Conservation (phyloP, 208 protist species). For the Acanthamoeba quina region DNA sequence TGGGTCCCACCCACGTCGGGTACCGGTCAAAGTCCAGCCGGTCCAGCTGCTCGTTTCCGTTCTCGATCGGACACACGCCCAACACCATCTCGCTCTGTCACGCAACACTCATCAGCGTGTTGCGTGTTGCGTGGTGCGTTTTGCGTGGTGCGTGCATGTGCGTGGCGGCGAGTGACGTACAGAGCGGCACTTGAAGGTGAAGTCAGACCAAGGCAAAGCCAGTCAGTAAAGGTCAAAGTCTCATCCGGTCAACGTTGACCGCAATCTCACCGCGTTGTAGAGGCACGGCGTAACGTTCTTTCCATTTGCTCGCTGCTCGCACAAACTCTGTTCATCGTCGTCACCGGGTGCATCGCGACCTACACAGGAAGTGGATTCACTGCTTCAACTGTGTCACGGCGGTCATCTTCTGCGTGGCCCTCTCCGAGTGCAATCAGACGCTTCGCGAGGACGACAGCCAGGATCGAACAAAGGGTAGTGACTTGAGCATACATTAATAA, state of each 20-base stretch:
- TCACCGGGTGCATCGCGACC: conserved; percentile 87
- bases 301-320: neutral
- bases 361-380: conserved; percentile 93
- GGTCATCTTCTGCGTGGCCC: conserved; percentile 90
- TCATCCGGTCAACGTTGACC: no score
- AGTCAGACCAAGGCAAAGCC: neutral
- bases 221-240: no score
- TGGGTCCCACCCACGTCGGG: conserved; percentile 24
- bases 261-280: no score
- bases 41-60: neutral
- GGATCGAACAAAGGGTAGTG: conserved; percentile 91
- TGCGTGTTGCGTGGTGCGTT: no score
- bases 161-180: neutral
- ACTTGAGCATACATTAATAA: neutral
- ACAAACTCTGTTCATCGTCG: neutral
- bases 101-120: no score
- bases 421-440: conserved; percentile 86
- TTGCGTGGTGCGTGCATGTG: no score
- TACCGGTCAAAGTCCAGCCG: neutral
- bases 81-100: neutral
- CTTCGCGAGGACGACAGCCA: conserved; percentile 85
- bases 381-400: conserved; percentile 92
- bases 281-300: no score
- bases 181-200: conserved; percentile 44
- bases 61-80: conserved; percentile 13